phyloP scores from a whole-genome alignment of 1,284 basidiomycete species.

The Sporisorium iseilematis-ciliati region DNA sequence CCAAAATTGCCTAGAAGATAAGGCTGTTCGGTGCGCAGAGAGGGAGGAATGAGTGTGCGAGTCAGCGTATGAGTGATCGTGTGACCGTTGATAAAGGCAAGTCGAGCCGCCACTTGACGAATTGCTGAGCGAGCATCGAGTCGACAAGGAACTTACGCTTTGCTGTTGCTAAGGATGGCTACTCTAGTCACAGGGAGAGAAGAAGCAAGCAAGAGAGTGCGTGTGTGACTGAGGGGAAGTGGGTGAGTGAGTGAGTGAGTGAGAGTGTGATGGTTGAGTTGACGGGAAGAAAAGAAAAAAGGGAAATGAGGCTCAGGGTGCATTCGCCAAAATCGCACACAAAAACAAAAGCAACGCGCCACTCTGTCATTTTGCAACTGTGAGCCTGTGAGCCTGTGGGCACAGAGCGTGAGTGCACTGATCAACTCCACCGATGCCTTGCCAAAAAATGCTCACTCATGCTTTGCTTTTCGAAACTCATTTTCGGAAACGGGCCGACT shows the following conservation, averaged over 20 bases:
- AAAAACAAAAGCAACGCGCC: background rate
- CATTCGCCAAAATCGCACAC: background rate
- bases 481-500: constrained; percentile 3
- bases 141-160: constrained; percentile 1
- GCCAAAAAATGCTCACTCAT: constrained; percentile 6
- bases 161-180: background rate
- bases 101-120: background rate
- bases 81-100: background rate
- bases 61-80: constrained; percentile 1
- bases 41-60: constrained; percentile 4
- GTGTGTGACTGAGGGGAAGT: too few relatives aligned
- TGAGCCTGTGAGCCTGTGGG: too few relatives aligned
- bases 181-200: background rate
- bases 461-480: background rate
- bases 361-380: background rate
- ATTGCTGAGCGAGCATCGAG: background rate
- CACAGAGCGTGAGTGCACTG: constrained; percentile 5
- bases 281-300: background rate
- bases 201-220: background rate
- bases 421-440: constrained; percentile 4
- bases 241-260: too few relatives aligned
- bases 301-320: background rate
- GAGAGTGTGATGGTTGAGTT: too few relatives aligned
- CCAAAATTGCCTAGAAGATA: background rate
- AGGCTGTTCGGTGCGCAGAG: background rate